Base-by-base conservation (phyloP, 805 yeast species). In the Zygosaccharomyces lentus region DNA sequence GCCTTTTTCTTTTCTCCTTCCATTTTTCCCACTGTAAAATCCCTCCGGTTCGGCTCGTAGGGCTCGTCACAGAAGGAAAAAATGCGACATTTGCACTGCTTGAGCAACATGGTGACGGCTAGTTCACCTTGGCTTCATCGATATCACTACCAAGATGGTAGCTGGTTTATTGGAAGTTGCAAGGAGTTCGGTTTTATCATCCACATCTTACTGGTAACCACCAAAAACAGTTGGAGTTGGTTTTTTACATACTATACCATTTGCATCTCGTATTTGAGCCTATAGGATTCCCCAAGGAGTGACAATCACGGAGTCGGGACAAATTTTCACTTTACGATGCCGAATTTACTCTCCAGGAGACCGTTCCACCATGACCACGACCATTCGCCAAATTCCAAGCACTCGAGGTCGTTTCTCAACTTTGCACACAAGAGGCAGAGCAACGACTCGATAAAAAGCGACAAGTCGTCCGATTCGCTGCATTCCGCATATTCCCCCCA, bases 341-440 rank as follows among this genome's bases (percentile, higher is more conserved):
- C 66, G 1, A 55, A 52, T 21, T 34, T 62, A 34, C 49, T 62
- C 23, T 56, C 62, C 2, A 59, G 64, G 45, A 62, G 60, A 40
- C 64, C 62, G 8, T 62, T 62, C 43, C 58, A 57, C 35, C 56
- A 37, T 27, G 41, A 52, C 35, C 47, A 37, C 30, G 49, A 43
- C 4, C 45, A 43, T 25, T 24, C 42, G 34, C 34, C 50, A 13
- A 39, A 39, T 31, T 35, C 53, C 13, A 55, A 59, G 34, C 51
- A 50, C 24, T 58, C 64, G 8, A 59, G 59, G 42, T 61, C 66
- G 13, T 60, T 63, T 46, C 45, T 63, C 39, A 59, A 55, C 37
- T 63, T 63, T 34, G 58, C 62, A 50, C 57, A 57, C 46, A 54
- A 60, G 45, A 59, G 62, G 34, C 64, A 58, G 32, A 58, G 64